Evolutionary conservation across 2,329 filamentous ascomycete species (phyloP), one percentile per base, ranked within the genome.

Genomic region (Alternaria consortialis): DNA sequence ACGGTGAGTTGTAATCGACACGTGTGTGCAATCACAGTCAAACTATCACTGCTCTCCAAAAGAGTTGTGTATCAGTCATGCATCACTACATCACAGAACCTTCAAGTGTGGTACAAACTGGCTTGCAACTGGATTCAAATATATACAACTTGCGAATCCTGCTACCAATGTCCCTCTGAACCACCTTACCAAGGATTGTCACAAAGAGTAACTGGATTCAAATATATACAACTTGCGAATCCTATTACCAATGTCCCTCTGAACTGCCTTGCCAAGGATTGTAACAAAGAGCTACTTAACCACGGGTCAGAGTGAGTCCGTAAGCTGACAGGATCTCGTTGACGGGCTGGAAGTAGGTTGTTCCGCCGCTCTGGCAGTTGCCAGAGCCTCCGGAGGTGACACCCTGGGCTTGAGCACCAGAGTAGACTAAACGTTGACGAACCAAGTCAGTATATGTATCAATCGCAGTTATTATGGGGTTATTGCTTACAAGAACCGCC

Each of bases 321-420:
- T 80, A 81, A 62, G 74, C 76, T 39, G 77, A 79, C 39, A 81
- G 71, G 53, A 81, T 80, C 70, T 77, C 74, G 65, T 80, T 80
- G 46, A 81, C 76, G 58, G 79, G 79, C 73, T 80, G 79, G 77
- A 80, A 81, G 72, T 77, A 81, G 62, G 79, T 81, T 0, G 55
- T 71, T 36, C 79, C 79, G 57, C 79, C 79, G 32, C 36, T 42
- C n/a, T 37, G 50, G 75, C 79, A 81, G 77, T 80, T 59, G 46
- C 79, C 79, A 52, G 72, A 77, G 65, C 79, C 79, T 70, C 79
- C 79, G 1, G 79, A 81, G 65, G 78, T 80, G 64, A 81, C 79
- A 70, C 79, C 79, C 74, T 81, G 79, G 59, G 79, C 79, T 74
- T 81, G 79, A 56, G 77, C 47, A 51, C 79, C 79, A 58, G 77